Evolutionary conservation across 768 basidiomycete species (phyloP), one percentile per base, ranked within the genome.

Genomic region (Coprinellus micaceus): DNA sequence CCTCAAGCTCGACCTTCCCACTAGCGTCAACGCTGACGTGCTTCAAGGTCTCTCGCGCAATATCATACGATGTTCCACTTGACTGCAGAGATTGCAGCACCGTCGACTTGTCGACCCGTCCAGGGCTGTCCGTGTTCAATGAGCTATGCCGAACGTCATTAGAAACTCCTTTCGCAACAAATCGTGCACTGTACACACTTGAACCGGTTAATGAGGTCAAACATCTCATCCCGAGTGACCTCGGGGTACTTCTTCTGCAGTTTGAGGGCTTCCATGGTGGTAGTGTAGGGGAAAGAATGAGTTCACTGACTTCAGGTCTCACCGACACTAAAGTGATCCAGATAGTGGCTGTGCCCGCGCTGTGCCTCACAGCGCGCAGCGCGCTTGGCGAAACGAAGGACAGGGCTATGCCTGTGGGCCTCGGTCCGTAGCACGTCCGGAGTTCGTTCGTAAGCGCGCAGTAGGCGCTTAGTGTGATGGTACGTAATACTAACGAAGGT

Each of bases 1-100:
- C 97, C 63, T 98, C 97, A 57, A 98, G 75, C 71, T 98, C 97
- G 57, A 99, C 86, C 70, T 94, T 92, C 44, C 97, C 96, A 69
- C 89, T 92, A 4, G 96, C 88, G 69, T 98, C 96, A 49, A 98
- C 85, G 57, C 86, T 89, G 66, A 98, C 95, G 62, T 87, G 82
- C 74, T 99, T 99, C 70, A 99, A 77, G 0, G 95, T 91, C 71
- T 92, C 91, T 63, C 91, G 76, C 3, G 86, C 94, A 61, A 86
- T 76, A 74, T 98, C 95, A 66, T 98, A 98, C 1, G 91, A 91
- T 68, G 94, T 84, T 52, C 95, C 95, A 37, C 81, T 82, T 17
- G 82, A 70, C 65, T 95, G 88, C 15, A 98, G 68, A 2, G 86
- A 81, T 2, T 89, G 87, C 44, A 98, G 77, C 12, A 94, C 90